Percentiles rank a stretch among this genome's conserved stretches.
Evolutionary conservation across 805 yeast genomes (phyloP).

Genomic region (Yarrowia sp.): DNA sequence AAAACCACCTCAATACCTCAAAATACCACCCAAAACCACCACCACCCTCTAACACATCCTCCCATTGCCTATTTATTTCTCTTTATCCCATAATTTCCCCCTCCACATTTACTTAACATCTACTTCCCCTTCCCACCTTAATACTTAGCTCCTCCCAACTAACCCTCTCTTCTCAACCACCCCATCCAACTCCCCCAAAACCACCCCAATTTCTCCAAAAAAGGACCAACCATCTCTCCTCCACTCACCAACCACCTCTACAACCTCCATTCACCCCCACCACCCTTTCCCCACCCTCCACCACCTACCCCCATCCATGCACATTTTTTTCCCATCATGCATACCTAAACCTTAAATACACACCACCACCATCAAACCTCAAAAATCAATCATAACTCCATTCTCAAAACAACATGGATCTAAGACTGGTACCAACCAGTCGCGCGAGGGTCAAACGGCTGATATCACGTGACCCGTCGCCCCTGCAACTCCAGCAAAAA

Average conservation of each 20-base stretch:
- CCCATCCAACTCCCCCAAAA: neutral
- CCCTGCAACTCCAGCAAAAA: neutral
- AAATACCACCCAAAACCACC: too few relatives aligned
- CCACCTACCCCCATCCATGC: too few relatives aligned
- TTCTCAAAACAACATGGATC: neutral
- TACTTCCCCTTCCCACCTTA: neutral
- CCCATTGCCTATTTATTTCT: too few relatives aligned
- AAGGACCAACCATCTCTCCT: neutral
- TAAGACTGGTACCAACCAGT: conserved; percentile 16
- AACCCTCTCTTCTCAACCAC: neutral
- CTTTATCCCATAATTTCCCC: too few relatives aligned
- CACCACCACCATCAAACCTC: neutral
- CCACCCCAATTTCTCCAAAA: neutral
- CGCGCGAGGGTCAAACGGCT: conserved; percentile 1
- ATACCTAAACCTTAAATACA: neutral
- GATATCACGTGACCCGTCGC: neutral
- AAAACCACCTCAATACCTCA: too few relatives aligned
- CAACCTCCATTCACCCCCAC: neutral
- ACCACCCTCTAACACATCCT: too few relatives aligned
- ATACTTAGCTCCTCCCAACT: neutral
- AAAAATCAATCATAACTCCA: too few relatives aligned
- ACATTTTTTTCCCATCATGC: neutral
- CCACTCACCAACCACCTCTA: neutral
- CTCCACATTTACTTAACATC: neutral
- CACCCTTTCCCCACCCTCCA: neutral